Conservation (phyloP, 805 yeast genomes). For the Hemisphaericaspora nanyangensis region DNA sequence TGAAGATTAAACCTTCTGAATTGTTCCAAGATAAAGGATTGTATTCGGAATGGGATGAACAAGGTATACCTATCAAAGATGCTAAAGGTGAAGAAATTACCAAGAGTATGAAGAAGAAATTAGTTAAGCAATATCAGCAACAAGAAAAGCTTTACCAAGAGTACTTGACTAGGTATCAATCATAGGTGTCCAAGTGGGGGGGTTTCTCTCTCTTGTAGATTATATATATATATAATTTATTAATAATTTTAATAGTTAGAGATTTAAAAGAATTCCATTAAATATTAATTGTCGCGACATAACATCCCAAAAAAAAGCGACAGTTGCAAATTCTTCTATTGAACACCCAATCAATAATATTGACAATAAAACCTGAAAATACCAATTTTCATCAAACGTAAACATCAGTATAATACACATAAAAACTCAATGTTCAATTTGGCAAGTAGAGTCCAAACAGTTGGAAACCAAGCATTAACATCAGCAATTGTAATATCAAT, state of each 20-base stretch:
- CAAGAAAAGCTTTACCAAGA: slow-evolving; percentile 82
- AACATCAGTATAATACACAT: too few species aligned
- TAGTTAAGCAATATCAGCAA: slow-evolving; percentile 69
- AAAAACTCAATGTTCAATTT: slow-evolving; percentile 38
- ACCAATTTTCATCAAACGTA: too few species aligned
- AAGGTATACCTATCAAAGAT: slow-evolving; percentile 78
- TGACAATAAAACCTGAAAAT: too few species aligned
- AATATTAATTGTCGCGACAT: too few species aligned
- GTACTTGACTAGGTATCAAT: slow-evolving; percentile 30
- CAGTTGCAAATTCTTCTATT: too few species aligned
- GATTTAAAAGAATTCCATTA: too few species aligned
- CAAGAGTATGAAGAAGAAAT: slow-evolving; percentile 81
- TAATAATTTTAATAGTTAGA: not conserved
- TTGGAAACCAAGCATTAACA: slow-evolving; percentile 52
- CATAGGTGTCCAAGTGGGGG: too few species aligned
- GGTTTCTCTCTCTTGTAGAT: too few species aligned
- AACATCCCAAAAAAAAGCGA: too few species aligned
- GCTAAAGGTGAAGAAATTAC: slow-evolving; percentile 77
- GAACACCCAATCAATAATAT: too few species aligned
- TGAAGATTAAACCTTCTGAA: slow-evolving; percentile 64
- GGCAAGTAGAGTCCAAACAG: slow-evolving; percentile 37
- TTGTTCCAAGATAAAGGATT: slow-evolving; percentile 58
- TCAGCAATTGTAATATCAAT: slow-evolving; percentile 38
- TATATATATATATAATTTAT: not conserved
- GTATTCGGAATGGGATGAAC: slow-evolving; percentile 77